Conservation (phyloP, 352 stramenopile genomes). For the Pythium periplocum region DNA sequence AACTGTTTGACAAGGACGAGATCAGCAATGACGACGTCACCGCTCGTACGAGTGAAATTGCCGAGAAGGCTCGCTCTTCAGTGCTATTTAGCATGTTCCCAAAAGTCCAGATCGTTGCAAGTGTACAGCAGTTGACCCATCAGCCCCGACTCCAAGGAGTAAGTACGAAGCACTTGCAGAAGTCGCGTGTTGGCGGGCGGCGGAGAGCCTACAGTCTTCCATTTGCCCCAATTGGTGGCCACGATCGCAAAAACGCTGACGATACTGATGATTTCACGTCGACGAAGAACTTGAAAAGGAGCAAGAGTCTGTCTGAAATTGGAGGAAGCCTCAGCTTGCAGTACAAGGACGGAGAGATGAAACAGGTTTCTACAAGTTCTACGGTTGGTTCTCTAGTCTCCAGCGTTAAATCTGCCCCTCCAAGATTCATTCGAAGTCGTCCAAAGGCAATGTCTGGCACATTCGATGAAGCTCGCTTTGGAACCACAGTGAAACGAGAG, state of each 20-base stretch:
- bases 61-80: conserved; percentile 43
- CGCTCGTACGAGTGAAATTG: conserved; percentile 38
- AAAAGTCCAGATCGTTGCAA: conserved; percentile 80
- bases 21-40: conserved; percentile 52
- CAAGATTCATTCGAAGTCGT: conserved; percentile 22
- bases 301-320: conserved; percentile 59
- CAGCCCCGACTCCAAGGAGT: conserved; percentile 51
- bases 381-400: conserved; percentile 29
- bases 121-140: conserved; percentile 69
- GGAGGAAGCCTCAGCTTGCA: conserved; percentile 19
- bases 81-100: conserved; percentile 81
- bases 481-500: conserved; percentile 30
- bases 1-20: conserved; percentile 77
- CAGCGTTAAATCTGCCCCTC: conserved; percentile 46
- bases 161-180: conserved; percentile 9
- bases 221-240: conserved; percentile 21
- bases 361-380: too few relatives aligned
- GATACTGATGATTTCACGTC: conserved; percentile 22
- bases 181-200: conserved; percentile 22
- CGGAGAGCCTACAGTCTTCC: conserved; percentile 57
- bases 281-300: conserved; percentile 54
- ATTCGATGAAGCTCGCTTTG: conserved; percentile 60
- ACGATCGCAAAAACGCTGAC: conserved; percentile 20
- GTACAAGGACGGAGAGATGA: too few relatives aligned
- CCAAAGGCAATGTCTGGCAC: conserved; percentile 55